Conservation (phyloP, 2,329 filamentous ascomycete genomes). For the Arachnomyces sp. region DNA sequence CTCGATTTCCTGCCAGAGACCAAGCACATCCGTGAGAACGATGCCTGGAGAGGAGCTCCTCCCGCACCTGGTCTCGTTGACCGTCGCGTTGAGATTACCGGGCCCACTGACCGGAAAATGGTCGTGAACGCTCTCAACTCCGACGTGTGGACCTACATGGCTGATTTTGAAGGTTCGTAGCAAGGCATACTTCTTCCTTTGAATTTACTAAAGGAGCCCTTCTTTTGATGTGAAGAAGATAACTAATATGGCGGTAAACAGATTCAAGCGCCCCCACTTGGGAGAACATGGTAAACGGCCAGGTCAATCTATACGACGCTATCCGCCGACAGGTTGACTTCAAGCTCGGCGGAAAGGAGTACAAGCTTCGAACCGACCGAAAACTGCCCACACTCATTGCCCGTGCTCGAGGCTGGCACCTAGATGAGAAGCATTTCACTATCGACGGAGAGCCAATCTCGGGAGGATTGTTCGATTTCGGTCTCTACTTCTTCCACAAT, state of each 20-base stretch:
- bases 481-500: conserved; percentile 99
- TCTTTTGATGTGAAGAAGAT: not conserved
- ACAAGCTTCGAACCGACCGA: conserved; percentile 90
- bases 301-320: conserved; percentile 95
- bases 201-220: not conserved
- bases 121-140: conserved; percentile 95
- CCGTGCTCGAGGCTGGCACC: conserved; percentile 91
- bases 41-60: conserved; percentile 84
- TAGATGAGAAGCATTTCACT: conserved; percentile 96
- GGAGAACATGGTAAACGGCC: conserved; percentile 99
- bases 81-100: conserved; percentile 92
- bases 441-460: conserved; percentile 93
- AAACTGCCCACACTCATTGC: conserved; percentile 84
- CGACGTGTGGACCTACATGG: conserved; percentile 98
- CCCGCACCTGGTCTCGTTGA: conserved; percentile 90
- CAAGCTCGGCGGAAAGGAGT: conserved; percentile 89
- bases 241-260: conserved; percentile 28
- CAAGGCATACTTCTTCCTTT: not conserved
- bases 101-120: conserved; percentile 97
- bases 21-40: conserved; percentile 86
- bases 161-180: conserved; percentile 83
- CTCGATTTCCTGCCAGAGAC: conserved; percentile 96
- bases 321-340: conserved; percentile 92
- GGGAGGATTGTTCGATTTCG: conserved; percentile 89
- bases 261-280: conserved; percentile 93